Conservation (phyloP, 1,139 yeast species). For the Yarrowia galli region DNA sequence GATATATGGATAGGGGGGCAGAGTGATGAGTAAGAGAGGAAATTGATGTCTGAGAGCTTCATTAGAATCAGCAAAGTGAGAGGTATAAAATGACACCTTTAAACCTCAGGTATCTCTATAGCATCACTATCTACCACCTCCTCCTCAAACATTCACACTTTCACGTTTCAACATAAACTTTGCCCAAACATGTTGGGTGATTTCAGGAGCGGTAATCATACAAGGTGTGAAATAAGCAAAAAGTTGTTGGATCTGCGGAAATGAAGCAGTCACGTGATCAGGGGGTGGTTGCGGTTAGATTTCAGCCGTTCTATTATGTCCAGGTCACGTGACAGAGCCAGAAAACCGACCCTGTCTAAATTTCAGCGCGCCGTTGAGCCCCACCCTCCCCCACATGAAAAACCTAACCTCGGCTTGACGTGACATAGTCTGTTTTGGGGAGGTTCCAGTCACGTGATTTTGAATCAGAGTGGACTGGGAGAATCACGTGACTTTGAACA, state of each 20-base stretch:
- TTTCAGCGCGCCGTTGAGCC: neutral
- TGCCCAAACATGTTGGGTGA: constrained; percentile 12
- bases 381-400: neutral
- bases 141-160: neutral
- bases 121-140: neutral
- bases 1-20: neutral
- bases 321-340: neutral
- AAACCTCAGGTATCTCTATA: rapidly evolving
- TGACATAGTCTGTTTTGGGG: neutral
- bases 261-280: neutral
- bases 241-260: neutral
- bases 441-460: neutral
- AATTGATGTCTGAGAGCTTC: neutral
- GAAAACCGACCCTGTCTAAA: neutral
- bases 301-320: neutral
- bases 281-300: too few species aligned
- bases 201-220: neutral
- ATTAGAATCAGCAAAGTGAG: neutral
- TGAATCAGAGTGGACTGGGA: too few species aligned
- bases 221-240: constrained; percentile 2
- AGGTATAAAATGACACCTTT: neutral
- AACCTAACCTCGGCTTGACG: constrained; percentile 12
- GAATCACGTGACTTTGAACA: too few species aligned
- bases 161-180: constrained; percentile 6
- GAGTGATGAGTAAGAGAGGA: neutral